Percentiles rank a stretch among this genome's conserved stretches.
phyloP scores from a whole-genome alignment of 441 rosid genomes.

The Dalechampia spathulata region DNA sequence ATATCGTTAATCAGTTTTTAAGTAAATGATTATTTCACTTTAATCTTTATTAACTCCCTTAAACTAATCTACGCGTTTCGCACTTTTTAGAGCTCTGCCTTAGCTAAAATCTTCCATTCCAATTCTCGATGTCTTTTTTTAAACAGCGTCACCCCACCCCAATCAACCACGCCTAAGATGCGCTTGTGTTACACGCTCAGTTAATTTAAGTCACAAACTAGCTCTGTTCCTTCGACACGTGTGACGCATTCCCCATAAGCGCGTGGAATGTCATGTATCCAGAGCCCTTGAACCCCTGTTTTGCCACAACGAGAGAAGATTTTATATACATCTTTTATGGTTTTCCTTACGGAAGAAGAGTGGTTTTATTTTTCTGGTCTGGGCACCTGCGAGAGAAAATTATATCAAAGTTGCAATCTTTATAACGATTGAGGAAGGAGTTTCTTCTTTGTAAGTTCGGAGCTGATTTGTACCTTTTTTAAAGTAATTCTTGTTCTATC shows the following conservation, averaged over 20 bases:
- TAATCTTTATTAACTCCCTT: too few relatives aligned
- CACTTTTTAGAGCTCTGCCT: too few relatives aligned
- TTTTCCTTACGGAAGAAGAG: background rate
- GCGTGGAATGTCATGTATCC: background rate
- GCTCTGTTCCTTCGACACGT: background rate
- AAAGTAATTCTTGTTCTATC: background rate
- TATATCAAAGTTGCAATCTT: slow-evolving; percentile 4
- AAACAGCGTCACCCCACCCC: background rate
- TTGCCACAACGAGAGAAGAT: background rate
- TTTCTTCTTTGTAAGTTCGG: slow-evolving; percentile 9
- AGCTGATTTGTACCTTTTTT: background rate
- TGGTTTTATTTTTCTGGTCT: slow-evolving; percentile 10
- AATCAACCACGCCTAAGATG: background rate
- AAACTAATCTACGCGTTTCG: too few relatives aligned
- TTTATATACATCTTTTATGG: background rate
- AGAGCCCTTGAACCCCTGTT: background rate
- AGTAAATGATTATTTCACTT: too few relatives aligned
- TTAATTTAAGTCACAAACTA: background rate
- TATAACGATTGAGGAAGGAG: background rate
- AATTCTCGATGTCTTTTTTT: too few relatives aligned
- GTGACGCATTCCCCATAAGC: background rate
- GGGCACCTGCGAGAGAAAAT: slow-evolving; percentile 5
- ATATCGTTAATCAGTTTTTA: too few relatives aligned
- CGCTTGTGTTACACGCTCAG: background rate
- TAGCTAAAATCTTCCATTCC: too few relatives aligned